These are phyloP conservation scores for Patellifolia procumbens DNA, from an alignment of 179 eudicot species.

Conservation along the genomic window DNA sequence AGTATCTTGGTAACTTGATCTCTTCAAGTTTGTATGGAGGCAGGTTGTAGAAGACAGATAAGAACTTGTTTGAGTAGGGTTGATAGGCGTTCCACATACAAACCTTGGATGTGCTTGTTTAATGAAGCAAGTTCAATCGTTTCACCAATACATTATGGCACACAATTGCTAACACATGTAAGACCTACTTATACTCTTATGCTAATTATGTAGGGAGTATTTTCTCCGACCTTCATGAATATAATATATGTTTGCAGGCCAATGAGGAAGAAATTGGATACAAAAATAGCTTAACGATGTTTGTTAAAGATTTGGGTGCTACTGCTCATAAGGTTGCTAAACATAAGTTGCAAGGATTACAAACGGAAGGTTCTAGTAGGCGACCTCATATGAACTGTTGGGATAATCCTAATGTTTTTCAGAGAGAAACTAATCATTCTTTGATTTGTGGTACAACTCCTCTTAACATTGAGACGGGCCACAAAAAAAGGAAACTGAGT, in stretches of 20 bases:
- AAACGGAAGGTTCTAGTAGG: constrained; percentile 2
- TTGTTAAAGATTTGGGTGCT: constrained; percentile 72
- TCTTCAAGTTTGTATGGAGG: neutral
- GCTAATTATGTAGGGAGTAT: neutral
- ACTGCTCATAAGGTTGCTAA: constrained; percentile 67
- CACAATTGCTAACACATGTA: constrained; percentile 36
- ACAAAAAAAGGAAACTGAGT: constrained; percentile 2
- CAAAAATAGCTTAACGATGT: constrained; percentile 61
- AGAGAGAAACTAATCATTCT: neutral
- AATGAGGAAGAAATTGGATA: constrained; percentile 44
- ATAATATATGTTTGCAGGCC: constrained; percentile 33
- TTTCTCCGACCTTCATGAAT: too few species aligned
- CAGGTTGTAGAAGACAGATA: constrained; percentile 42
- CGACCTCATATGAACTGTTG: constrained; percentile 1
- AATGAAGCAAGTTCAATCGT: constrained; percentile 24
- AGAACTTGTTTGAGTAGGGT: constrained; percentile 17
- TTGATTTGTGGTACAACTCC: neutral
- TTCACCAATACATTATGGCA: constrained; percentile 26
- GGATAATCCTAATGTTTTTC: neutral
- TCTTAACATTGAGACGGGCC: neutral
- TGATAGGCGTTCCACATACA: constrained; percentile 54
- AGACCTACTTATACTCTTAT: too few species aligned
- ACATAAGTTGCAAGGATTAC: constrained; percentile 46
- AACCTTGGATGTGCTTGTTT: constrained; percentile 30
- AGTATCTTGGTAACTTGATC: neutral